A percentile compares a stretch with the other conserved stretches of the same genome.
Conservation (phyloP, 2,329 filamentous ascomycete genomes). For the Canariomyces notabilis region DNA sequence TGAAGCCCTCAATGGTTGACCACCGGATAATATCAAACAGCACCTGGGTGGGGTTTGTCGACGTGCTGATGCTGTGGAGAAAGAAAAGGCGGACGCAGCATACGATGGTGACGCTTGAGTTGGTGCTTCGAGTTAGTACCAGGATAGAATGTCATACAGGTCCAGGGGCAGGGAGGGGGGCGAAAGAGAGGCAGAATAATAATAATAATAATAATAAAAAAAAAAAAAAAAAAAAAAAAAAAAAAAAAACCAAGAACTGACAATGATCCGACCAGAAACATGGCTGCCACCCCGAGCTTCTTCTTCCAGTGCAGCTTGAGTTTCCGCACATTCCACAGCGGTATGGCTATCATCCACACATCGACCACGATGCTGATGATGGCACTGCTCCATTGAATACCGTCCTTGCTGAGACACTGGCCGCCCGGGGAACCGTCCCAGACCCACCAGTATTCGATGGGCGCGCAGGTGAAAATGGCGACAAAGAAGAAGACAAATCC, state of each 20-base stretch:
- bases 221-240: too few relatives aligned
- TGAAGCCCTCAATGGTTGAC: slow-evolving; percentile 33
- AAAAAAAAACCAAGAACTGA: too few relatives aligned
- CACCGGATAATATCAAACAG: slow-evolving; percentile 29
- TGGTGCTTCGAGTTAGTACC: background rate
- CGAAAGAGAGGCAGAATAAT: too few relatives aligned
- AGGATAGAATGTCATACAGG: background rate
- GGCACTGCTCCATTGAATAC: slow-evolving; percentile 44
- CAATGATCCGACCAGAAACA: slow-evolving; percentile 43
- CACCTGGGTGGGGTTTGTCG: slow-evolving; percentile 30
- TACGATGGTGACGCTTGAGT: slow-evolving; percentile 31
- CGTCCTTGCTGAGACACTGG: slow-evolving; percentile 42
- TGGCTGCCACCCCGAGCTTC: slow-evolving; percentile 40
- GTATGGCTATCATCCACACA: slow-evolving; percentile 37
- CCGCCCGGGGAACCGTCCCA: slow-evolving; percentile 45
- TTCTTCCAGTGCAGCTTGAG: slow-evolving; percentile 42
- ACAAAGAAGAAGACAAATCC: slow-evolving; percentile 37
- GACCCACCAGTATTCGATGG: slow-evolving; percentile 50
- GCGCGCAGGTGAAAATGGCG: slow-evolving; percentile 44
- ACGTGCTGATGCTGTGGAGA: slow-evolving; percentile 28
- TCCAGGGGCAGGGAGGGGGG: background rate
- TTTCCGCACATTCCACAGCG: slow-evolving; percentile 36
- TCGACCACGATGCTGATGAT: slow-evolving; percentile 40
- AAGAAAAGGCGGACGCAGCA: slow-evolving; percentile 30
- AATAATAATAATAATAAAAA: too few relatives aligned